Evolutionary conservation across 2,329 filamentous ascomycete genomes (phyloP).

Genomic region (Nothophoma quercina): DNA sequence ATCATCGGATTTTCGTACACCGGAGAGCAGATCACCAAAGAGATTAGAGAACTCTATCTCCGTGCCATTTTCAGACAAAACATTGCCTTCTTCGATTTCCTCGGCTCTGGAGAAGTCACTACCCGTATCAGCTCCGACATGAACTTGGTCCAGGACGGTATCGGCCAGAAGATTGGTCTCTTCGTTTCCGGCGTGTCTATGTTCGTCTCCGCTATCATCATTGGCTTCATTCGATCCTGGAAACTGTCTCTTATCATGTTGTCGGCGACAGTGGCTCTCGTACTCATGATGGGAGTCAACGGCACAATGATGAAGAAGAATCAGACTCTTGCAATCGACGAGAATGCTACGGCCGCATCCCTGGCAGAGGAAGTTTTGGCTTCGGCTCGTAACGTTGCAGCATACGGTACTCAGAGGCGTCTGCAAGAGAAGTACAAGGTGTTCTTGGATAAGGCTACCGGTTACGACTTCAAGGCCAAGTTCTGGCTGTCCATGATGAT

Average conservation of each 20-base stretch:
- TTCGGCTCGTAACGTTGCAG: conserved; percentile 89
- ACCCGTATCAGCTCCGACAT: conserved; percentile 96
- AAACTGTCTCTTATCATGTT: conserved; percentile 91
- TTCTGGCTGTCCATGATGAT: conserved; percentile 78
- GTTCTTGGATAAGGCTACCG: conserved; percentile 76
- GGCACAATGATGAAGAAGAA: conserved; percentile 81
- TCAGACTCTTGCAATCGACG: conserved; percentile 73
- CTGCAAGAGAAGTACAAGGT: conserved; percentile 85
- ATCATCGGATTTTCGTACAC: conserved; percentile 87
- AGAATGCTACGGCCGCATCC: conserved; percentile 84
- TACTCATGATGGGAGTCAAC: conserved; percentile 77
- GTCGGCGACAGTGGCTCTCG: conserved; percentile 76
- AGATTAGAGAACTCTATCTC: conserved; percentile 68
- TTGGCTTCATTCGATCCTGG: conserved; percentile 92
- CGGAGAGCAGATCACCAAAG: conserved; percentile 57
- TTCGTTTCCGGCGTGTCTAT: conserved; percentile 45
- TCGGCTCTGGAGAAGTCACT: conserved; percentile 93
- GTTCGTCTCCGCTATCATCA: conserved; percentile 88
- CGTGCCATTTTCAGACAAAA: conserved; percentile 57
- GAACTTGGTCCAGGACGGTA: conserved; percentile 91
- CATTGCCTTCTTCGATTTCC: conserved; percentile 70
- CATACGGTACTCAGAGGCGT: conserved; percentile 92
- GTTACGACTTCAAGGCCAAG: conserved; percentile 79
- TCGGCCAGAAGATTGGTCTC: conserved; percentile 57
- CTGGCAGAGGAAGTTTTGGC: conserved; percentile 94